A percentile compares a stretch with the other conserved stretches of the same genome.
Evolutionary conservation across 2,329 filamentous ascomycete species (phyloP).

Genomic region (Claviceps purpurea): DNA sequence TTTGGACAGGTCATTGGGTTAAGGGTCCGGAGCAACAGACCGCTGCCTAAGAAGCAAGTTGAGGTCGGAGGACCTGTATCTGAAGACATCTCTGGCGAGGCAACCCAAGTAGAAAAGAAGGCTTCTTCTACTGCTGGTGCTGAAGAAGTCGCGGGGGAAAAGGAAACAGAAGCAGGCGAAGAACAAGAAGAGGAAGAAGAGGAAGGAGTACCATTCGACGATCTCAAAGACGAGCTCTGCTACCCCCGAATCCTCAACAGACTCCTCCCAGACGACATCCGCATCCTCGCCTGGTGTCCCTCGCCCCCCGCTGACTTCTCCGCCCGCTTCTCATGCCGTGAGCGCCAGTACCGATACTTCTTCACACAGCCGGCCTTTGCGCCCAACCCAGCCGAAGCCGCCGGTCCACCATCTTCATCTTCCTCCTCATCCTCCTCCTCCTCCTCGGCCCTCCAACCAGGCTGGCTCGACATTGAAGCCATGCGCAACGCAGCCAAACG

Average conservation of each 20-base stretch:
- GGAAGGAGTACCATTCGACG: conserved; percentile 36
- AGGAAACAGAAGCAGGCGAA: not conserved
- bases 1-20: conserved; percentile 92
- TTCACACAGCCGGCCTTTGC: conserved; percentile 88
- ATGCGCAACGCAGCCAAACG: conserved; percentile 74
- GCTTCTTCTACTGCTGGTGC: conserved; percentile 1
- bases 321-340: conserved; percentile 82
- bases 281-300: conserved; percentile 86
- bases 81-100: conserved; percentile 14
- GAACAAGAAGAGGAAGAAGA: conserved; percentile 6
- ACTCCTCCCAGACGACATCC: conserved; percentile 78
- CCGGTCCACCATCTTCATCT: conserved; percentile 7
- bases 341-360: conserved; percentile 90
- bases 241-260: conserved; percentile 79
- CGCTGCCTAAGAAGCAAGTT: conserved; percentile 28
- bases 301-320: conserved; percentile 67
- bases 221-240: conserved; percentile 65
- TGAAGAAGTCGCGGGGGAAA: not conserved
- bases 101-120: conserved; percentile 6
- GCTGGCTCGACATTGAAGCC: conserved; percentile 74
- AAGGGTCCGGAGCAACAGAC: conserved; percentile 65
- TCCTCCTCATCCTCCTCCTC: conserved; percentile 12
- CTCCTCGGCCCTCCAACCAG: conserved; percentile 30
- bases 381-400: conserved; percentile 30
- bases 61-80: conserved; percentile 13